phyloP scores from a whole-genome alignment of 1,139 yeast genomes.

The Taphrina sp. region DNA sequence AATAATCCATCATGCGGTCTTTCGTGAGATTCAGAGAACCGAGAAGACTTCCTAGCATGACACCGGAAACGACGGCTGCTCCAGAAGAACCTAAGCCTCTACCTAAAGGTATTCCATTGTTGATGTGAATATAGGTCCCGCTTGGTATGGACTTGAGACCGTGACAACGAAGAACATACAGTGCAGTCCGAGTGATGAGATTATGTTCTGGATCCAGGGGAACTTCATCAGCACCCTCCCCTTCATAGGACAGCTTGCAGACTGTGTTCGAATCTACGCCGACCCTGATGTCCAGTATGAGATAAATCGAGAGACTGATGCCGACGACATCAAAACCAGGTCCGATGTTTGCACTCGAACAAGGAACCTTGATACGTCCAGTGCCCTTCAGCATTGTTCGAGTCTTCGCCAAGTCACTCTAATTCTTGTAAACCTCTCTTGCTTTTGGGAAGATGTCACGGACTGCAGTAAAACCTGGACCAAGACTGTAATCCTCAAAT shows the following conservation, averaged over 20 bases:
- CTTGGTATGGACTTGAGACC: conserved; percentile 69
- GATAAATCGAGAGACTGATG: conserved; percentile 71
- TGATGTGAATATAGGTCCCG: conserved; percentile 79
- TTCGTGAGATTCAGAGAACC: conserved; percentile 72
- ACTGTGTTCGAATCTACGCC: conserved; percentile 40
- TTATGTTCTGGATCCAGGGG: conserved; percentile 75
- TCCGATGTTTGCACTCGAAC: conserved; percentile 96
- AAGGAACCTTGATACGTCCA: conserved; percentile 69
- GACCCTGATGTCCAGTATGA: conserved; percentile 61
- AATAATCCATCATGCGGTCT: conserved; percentile 84
- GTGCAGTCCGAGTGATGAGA: conserved; percentile 86
- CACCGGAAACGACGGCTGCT: conserved; percentile 97
- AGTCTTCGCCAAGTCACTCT: no score
- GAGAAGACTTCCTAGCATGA: conserved; percentile 80
- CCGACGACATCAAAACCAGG: conserved; percentile 98
- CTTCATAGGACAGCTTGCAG: conserved; percentile 67
- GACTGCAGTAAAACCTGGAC: no score
- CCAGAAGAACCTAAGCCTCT: conserved; percentile 98
- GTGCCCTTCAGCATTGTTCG: conserved; percentile 10
- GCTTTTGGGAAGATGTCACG: no score
- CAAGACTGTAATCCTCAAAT: conserved; percentile 36
- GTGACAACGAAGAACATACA: conserved; percentile 83
- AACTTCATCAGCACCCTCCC: conserved; percentile 73
- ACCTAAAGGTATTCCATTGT: conserved; percentile 91
- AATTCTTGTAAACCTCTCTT: no score